A percentile compares a stretch with the other conserved stretches of the same genome.
Conservation (phyloP, 1,284 basidiomycete genomes). For the Ustilago xerochloae region DNA sequence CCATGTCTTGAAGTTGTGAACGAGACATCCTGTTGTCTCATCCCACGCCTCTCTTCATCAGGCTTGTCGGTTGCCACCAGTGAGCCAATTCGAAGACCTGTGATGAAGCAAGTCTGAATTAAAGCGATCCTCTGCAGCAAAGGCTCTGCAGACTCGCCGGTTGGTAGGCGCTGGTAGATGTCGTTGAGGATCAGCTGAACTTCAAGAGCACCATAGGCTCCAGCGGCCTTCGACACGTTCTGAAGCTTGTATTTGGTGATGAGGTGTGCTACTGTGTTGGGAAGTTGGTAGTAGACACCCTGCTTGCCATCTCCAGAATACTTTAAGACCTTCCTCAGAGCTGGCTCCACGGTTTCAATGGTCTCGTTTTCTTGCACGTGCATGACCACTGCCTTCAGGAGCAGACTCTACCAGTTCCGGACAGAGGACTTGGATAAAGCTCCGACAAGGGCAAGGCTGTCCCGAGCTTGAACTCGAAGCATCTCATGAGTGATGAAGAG, state of each 20-base stretch:
- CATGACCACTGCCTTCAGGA: background rate
- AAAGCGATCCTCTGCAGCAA: constrained; percentile 7
- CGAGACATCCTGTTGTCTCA: constrained; percentile 4
- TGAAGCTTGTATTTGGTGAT: constrained; percentile 1
- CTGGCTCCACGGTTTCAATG: background rate
- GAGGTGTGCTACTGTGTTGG: background rate
- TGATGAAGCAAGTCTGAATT: constrained; percentile 10
- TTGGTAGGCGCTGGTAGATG: constrained; percentile 3
- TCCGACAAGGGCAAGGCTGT: background rate
- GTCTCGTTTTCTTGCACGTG: constrained; percentile 1
- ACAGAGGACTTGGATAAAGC: background rate
- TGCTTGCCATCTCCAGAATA: background rate
- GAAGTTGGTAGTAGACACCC: constrained; percentile 3
- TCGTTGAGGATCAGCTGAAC: constrained; percentile 9
- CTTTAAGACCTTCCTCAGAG: background rate
- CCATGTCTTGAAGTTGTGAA: background rate
- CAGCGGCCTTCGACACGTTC: background rate
- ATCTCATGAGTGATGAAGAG: background rate
- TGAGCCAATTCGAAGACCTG: constrained; percentile 1
- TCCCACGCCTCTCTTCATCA: background rate
- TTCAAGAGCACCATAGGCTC: background rate
- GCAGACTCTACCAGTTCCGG: background rate
- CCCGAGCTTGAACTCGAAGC: background rate
- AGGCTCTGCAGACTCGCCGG: background rate
- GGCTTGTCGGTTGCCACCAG: background rate